A percentile compares a stretch with the other conserved stretches of the same genome.
These are phyloP conservation scores for Penicillium brasilianum DNA, from an alignment of 2,329 filamentous ascomycete species.

Conservation along the genomic window DNA sequence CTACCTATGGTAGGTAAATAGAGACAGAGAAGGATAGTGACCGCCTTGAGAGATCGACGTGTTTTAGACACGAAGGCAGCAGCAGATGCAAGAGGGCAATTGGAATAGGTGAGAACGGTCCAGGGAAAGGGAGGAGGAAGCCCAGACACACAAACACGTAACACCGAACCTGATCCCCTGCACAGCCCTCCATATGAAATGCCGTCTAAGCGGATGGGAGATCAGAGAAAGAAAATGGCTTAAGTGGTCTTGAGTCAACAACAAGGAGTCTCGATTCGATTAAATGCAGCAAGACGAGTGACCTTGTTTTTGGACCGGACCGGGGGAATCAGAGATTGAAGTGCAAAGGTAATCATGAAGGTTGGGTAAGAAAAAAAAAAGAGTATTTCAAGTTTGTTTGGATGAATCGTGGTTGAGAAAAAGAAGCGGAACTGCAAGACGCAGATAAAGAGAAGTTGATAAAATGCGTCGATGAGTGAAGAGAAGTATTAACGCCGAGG, in stretches of 20 bases:
- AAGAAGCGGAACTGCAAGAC: slow-evolving; percentile 32
- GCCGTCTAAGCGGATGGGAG: slow-evolving; percentile 4
- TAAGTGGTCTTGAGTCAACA: neutral
- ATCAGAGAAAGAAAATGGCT: neutral
- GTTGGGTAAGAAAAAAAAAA: neutral
- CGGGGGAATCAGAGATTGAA: slow-evolving; percentile 1
- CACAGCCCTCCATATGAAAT: neutral
- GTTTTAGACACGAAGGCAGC: neutral
- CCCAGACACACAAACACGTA: slow-evolving; percentile 3
- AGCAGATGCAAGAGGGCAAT: neutral
- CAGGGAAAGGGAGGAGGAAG: slow-evolving; percentile 7
- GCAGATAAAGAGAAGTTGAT: slow-evolving; percentile 23
- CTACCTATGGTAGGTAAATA: neutral
- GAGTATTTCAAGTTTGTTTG: slow-evolving; percentile 20
- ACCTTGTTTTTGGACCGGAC: neutral
- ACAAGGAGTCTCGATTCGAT: neutral
- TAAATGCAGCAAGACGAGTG: neutral
- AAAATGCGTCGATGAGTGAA: slow-evolving; percentile 20
- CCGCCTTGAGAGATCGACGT: neutral
- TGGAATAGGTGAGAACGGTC: neutral
- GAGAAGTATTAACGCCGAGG: slow-evolving; percentile 37
- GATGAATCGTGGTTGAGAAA: slow-evolving; percentile 19
- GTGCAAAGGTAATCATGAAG: neutral
- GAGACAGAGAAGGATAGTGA: neutral
- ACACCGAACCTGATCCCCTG: neutral